Evolutionary conservation across 2,329 filamentous ascomycete genomes (phyloP).

Genomic region (Hypomyces perniciosus): DNA sequence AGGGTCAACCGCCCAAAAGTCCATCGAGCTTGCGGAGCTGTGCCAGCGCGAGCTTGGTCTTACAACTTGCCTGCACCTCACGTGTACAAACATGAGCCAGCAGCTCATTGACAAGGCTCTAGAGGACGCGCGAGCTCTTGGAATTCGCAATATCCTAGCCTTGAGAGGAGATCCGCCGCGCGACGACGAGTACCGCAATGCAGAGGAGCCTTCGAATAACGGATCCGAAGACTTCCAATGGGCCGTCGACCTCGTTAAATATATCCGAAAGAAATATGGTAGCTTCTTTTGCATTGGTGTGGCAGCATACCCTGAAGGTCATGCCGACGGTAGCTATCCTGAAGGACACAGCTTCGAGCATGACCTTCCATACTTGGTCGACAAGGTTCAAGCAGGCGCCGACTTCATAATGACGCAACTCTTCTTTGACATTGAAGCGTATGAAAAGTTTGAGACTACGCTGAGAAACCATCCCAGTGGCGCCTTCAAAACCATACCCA

Average conservation of each 20-base stretch:
- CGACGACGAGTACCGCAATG: slow-evolving; percentile 74
- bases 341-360: slow-evolving; percentile 61
- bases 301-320: slow-evolving; percentile 90
- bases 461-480: slow-evolving; percentile 78
- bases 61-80: slow-evolving; percentile 92
- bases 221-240: slow-evolving; percentile 76
- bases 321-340: slow-evolving; percentile 85
- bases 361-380: slow-evolving; percentile 82
- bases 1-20: slow-evolving; percentile 84
- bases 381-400: slow-evolving; percentile 85
- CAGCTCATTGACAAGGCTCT: slow-evolving; percentile 80
- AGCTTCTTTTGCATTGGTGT: slow-evolving; percentile 97
- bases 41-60: slow-evolving; percentile 88
- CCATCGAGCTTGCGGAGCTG: slow-evolving; percentile 87
- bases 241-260: slow-evolving; percentile 81
- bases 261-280: slow-evolving; percentile 79
- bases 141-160: slow-evolving; percentile 90
- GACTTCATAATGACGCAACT: slow-evolving; percentile 99
- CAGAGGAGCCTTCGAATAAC: slow-evolving; percentile 51
- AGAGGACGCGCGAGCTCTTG: slow-evolving; percentile 82
- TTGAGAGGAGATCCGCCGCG: slow-evolving; percentile 86
- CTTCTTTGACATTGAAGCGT: slow-evolving; percentile 86
- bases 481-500: slow-evolving; percentile 76
- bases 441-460: slow-evolving; percentile 69
- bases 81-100: slow-evolving; percentile 95